Percentiles rank a stretch among this genome's conserved stretches.
These are phyloP conservation scores for Ogataea henricii DNA, from an alignment of 805 yeast genomes.

Conservation along the genomic window DNA sequence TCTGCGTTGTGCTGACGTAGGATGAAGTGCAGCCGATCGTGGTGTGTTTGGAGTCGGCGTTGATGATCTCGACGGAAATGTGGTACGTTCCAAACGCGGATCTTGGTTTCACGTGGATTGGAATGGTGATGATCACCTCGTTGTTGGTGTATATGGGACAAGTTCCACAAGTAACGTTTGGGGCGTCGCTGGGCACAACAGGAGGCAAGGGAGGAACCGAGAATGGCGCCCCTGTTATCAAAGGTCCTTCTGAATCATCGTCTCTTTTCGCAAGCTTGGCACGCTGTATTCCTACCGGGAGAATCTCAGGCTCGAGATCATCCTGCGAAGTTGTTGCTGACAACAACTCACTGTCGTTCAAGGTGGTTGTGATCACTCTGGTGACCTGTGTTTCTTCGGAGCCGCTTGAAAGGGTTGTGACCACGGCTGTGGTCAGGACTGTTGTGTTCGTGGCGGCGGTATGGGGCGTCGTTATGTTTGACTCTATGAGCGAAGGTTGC, in stretches of 20 bases:
- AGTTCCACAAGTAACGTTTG: conserved; percentile 9
- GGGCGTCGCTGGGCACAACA: background rate
- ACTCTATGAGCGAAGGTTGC: background rate
- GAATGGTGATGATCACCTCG: conserved; percentile 27
- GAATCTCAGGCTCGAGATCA: conserved; percentile 8
- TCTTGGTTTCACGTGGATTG: conserved; percentile 23
- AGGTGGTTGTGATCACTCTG: background rate
- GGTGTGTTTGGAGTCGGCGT: conserved; percentile 38
- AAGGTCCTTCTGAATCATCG: background rate
- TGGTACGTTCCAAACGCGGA: conserved; percentile 49
- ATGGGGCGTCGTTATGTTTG: background rate
- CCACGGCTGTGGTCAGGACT: background rate
- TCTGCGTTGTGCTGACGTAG: conserved; percentile 51
- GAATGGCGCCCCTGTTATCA: background rate
- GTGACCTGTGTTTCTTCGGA: background rate
- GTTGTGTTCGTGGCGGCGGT: background rate
- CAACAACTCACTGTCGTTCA: background rate
- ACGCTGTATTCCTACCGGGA: conserved; percentile 21
- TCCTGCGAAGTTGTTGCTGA: background rate
- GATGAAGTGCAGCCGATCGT: conserved; percentile 50
- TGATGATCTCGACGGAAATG: conserved; percentile 42
- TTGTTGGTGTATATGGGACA: conserved; percentile 35
- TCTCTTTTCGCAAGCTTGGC: background rate
- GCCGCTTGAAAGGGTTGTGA: background rate
- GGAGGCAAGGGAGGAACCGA: background rate